Evolutionary conservation across 2,329 filamentous ascomycete genomes (phyloP).

Genomic region (Verticillium isaacii): DNA sequence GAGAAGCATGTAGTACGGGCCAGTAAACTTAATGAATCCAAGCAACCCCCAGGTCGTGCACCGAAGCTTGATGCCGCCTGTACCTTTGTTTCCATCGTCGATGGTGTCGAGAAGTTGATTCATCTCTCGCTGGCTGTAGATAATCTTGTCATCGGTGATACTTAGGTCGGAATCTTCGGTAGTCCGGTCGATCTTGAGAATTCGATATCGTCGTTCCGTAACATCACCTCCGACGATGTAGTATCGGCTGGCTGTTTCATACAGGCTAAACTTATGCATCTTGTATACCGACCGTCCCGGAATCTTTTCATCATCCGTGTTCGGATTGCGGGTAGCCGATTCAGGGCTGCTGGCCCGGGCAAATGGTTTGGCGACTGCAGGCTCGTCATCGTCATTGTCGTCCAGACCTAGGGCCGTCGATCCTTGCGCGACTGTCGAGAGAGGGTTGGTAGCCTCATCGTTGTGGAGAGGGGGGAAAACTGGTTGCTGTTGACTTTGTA

Average conservation of each 20-base stretch:
- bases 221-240: constrained; percentile 94
- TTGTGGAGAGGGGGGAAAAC: constrained; percentile 31
- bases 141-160: constrained; percentile 89
- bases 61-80: constrained; percentile 83
- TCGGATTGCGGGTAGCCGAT: constrained; percentile 45
- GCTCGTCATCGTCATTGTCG: constrained; percentile 54
- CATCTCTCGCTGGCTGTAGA: constrained; percentile 91
- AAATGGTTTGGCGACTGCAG: constrained; percentile 53
- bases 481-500: constrained; percentile 7
- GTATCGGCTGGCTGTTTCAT: constrained; percentile 89
- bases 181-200: constrained; percentile 92
- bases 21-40: constrained; percentile 94
- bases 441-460: constrained; percentile 23
- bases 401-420: constrained; percentile 8
- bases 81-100: constrained; percentile 87
- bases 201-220: constrained; percentile 80
- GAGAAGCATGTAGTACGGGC: constrained; percentile 93
- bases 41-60: constrained; percentile 91
- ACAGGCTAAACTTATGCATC: constrained; percentile 98
- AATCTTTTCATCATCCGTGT: constrained; percentile 29
- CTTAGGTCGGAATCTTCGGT: constrained; percentile 70
- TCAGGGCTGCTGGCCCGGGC: constrained; percentile 51
- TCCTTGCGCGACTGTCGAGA: constrained; percentile 16
- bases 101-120: constrained; percentile 89
- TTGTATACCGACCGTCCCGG: constrained; percentile 43